Evolutionary conservation across 108 stramenopile species (phyloP).

Genomic region (Phaeodactylum tricornutum): DNA sequence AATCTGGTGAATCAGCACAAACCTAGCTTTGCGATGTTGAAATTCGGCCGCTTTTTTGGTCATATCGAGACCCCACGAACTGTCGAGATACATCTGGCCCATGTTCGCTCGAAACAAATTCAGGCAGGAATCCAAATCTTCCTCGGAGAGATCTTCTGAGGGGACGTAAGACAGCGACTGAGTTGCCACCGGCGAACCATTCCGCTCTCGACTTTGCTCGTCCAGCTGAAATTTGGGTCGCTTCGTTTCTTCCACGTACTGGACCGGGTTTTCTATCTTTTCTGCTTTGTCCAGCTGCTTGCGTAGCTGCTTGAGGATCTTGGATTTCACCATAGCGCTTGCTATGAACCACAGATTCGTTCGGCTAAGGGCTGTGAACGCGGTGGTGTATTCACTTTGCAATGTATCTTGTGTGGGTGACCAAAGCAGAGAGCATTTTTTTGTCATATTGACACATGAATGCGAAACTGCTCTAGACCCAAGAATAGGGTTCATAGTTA

Average conservation of each 20-base stretch:
- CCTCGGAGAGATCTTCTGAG: neutral
- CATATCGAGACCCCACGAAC: slow-evolving; percentile 73
- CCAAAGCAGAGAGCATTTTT: too few species aligned
- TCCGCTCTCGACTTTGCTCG: neutral
- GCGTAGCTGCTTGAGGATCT: slow-evolving; percentile 3
- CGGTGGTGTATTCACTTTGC: too few species aligned
- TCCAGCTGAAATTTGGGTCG: neutral
- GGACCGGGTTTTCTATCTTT: neutral
- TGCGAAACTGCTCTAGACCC: too few species aligned
- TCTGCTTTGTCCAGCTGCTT: slow-evolving; percentile 5
- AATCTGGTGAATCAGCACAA: slow-evolving; percentile 26
- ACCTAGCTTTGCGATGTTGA: slow-evolving; percentile 47
- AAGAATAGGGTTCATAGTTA: too few species aligned
- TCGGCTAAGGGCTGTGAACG: too few species aligned
- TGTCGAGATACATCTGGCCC: slow-evolving; percentile 50
- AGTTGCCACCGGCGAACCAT: neutral
- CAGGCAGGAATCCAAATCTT: slow-evolving; percentile 5
- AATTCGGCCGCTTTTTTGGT: slow-evolving; percentile 53
- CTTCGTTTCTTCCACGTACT: neutral
- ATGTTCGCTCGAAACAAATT: slow-evolving; percentile 65
- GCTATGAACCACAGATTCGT: too few species aligned
- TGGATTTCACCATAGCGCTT: slow-evolving; percentile 4
- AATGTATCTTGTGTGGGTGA: too few species aligned
- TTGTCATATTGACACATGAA: too few species aligned
- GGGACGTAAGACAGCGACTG: neutral